Evolutionary conservation across 768 basidiomycete genomes (phyloP).

Genomic region (Tulasnella sp.): DNA sequence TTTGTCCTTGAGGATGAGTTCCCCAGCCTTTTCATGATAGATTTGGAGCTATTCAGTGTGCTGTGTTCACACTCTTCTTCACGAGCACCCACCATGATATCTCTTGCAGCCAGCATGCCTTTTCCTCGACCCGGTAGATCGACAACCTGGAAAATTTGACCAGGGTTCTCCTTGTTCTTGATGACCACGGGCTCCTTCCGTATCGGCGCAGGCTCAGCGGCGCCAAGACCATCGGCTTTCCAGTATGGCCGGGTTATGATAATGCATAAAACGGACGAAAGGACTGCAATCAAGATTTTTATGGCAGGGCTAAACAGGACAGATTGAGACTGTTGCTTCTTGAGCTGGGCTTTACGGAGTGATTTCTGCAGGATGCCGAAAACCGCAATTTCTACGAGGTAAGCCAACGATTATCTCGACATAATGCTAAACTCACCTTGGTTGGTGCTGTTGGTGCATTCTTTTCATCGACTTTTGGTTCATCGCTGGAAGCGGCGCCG

Average conservation of each 20-base stretch:
- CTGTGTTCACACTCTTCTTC: not conserved
- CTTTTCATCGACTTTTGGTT: not conserved
- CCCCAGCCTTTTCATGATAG: not conserved
- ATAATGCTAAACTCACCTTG: not conserved
- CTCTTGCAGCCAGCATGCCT: not conserved
- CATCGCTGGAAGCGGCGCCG: not conserved
- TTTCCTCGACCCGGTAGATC: conserved; percentile 5
- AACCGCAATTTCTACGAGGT: not conserved
- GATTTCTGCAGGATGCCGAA: not conserved
- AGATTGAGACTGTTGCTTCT: not conserved
- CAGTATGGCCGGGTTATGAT: not conserved
- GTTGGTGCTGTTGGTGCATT: not conserved
- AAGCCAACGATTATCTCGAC: not conserved
- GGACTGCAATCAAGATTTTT: not conserved
- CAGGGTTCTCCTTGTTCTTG: not conserved
- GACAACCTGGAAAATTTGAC: not conserved
- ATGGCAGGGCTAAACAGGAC: not conserved
- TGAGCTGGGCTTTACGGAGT: not conserved
- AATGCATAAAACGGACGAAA: not conserved
- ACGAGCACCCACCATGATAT: not conserved
- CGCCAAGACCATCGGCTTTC: not conserved
- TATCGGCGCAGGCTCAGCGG: not conserved
- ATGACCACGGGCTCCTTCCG: not conserved
- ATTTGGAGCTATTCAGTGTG: not conserved
- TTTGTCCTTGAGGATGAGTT: not conserved